Evolutionary conservation across 371 early-diverging fungal species (phyloP), one percentile per base, ranked within the genome.

Genomic region (Mortierella sp.): DNA sequence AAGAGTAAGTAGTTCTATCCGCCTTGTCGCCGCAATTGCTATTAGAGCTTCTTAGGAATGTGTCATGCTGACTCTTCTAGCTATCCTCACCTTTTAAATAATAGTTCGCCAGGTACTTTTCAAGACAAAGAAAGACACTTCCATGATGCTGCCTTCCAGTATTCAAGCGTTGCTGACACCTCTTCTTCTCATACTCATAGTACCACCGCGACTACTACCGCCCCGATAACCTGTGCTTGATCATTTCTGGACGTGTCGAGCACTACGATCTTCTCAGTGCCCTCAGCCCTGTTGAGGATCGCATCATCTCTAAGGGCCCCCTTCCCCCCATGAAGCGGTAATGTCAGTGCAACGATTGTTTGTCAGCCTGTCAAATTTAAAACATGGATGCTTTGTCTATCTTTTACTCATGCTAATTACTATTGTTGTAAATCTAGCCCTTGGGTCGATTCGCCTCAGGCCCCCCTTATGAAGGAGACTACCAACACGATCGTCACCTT

Each of bases 121-220:
- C 48, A 37, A 19, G 11, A 21, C 43, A 19, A 43, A 21, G 40
- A 43, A 24, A n/a, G 8, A 21, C 6, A 40, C 6, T n/a, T 34
- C 44, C 31, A 44, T 51, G 28, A 74, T 50, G n/a, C 21, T 0
- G 3, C 40, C 1, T 16, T 31, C 50, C 9, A 46, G 11, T 19
- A 9, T 61, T 46, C 50, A 34, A 55, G 37, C 26, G n/a, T 0
- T 43, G 31, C 19, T 74, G 43, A 40, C 28, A 54, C 34, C 1
- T 53, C 72, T 43, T 53, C 31, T 37, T 48, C 51, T 5, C 19
- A 24, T 0, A 19, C 24, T 54, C 19, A 24, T 77, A 93, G 93
- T 94, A 93, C 76, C 94, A 94, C 67, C 79, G 89, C 48, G 88
- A 89, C 19, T 94, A 93, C 86, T 94, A 94, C 80, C 92, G 93